Conservation (phyloP, 108 stramenopile species). For the Epithemia pelagica region DNA sequence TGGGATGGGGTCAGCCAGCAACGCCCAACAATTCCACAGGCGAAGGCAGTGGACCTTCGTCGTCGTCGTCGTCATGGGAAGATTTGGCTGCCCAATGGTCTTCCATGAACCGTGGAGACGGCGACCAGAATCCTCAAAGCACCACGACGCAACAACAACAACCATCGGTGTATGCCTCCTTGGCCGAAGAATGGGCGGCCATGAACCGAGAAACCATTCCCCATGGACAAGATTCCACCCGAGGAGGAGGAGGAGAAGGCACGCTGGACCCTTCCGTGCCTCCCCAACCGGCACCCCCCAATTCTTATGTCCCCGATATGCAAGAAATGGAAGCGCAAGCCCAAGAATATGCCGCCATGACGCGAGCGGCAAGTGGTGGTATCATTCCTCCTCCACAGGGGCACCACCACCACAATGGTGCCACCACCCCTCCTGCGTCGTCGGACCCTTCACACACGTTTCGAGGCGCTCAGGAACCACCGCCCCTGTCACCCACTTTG, state of each 20-base stretch:
- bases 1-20: no score
- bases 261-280: neutral
- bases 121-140: no score
- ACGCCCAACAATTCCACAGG: no score
- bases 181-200: neutral
- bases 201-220: slow-evolving; percentile 5
- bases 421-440: neutral
- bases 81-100: slow-evolving; percentile 4
- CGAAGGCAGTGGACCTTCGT: neutral
- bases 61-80: neutral
- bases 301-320: neutral
- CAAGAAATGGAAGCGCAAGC: neutral
- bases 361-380: no score
- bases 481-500: neutral
- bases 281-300: neutral
- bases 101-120: neutral
- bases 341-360: neutral
- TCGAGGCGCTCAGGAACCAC: neutral
- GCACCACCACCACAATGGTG: neutral
- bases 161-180: neutral
- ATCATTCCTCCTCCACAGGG: neutral
- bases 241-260: neutral
- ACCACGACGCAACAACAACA: neutral
- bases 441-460: no score
- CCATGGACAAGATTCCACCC: neutral